Evolutionary conservation across 2,329 filamentous ascomycete species (phyloP).

Genomic region (Aureobasidium sp.): DNA sequence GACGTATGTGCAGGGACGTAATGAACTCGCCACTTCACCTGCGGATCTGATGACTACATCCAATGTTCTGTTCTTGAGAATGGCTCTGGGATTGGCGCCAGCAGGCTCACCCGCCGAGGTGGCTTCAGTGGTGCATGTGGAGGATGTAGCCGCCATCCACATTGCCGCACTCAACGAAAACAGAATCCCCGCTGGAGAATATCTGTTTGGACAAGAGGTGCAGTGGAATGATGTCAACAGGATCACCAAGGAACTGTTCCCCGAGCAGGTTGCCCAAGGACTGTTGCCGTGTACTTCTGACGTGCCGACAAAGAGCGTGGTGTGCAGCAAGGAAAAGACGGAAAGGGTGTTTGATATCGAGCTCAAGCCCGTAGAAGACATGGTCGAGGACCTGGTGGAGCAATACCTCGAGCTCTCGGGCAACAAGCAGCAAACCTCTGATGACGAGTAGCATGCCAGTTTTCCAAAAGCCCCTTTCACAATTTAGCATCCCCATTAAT

Average conservation of each 20-base stretch:
- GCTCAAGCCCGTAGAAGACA: slow-evolving; percentile 17
- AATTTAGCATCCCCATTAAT: slow-evolving; percentile 41
- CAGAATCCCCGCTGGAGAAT: slow-evolving; percentile 7
- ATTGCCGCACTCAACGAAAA: slow-evolving; percentile 23
- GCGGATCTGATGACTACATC: slow-evolving; percentile 20
- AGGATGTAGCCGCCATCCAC: slow-evolving; percentile 29
- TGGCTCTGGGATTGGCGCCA: slow-evolving; percentile 18
- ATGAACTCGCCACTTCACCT: slow-evolving; percentile 24
- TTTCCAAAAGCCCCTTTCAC: slow-evolving; percentile 16
- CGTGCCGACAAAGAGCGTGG: slow-evolving; percentile 16
- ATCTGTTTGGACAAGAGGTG: slow-evolving; percentile 3
- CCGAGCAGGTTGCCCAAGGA: slow-evolving; percentile 16
- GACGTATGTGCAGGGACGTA: slow-evolving; percentile 25
- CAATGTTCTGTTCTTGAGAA: slow-evolving; percentile 21
- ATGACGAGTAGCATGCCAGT: background rate
- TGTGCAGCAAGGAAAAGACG: slow-evolving; percentile 18
- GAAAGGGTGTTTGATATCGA: slow-evolving; percentile 20
- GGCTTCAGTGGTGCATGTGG: slow-evolving; percentile 21
- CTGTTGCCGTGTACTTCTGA: slow-evolving; percentile 14
- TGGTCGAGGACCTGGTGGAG: slow-evolving; percentile 18
- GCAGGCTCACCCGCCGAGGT: slow-evolving; percentile 8
- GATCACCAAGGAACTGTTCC: slow-evolving; percentile 18
- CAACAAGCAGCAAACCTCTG: background rate
- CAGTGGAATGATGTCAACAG: slow-evolving; percentile 19
- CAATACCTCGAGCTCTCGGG: slow-evolving; percentile 19